These are phyloP conservation scores for Acorus gramineus DNA, from an alignment of 106 monocot genomes.

Conservation along the genomic window DNA sequence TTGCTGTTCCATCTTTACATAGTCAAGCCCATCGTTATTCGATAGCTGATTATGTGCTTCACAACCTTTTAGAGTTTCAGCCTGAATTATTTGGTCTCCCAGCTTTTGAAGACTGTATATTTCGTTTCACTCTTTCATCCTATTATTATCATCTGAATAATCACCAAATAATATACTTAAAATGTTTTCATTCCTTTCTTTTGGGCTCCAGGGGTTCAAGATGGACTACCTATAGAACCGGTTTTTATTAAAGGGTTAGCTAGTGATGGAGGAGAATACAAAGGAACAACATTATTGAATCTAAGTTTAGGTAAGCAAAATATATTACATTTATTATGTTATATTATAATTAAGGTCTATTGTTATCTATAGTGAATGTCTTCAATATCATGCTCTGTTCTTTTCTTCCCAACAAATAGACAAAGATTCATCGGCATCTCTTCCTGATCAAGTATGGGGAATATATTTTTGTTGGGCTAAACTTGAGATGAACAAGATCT, in stretches of 20 bases:
- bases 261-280: conserved; percentile 3
- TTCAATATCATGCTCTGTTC: not conserved
- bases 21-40: conserved; percentile 28
- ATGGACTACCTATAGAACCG: conserved; percentile 50
- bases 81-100: conserved; percentile 65
- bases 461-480: conserved; percentile 60
- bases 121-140: conserved; percentile 4
- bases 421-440: conserved; percentile 14
- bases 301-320: conserved; percentile 21
- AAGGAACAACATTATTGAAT: conserved; percentile 5
- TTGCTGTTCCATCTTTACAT: conserved; percentile 68
- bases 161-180: not conserved
- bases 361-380: too few species aligned
- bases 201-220: conserved; percentile 37
- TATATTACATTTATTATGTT: not conserved
- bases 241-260: conserved; percentile 17
- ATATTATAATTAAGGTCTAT: too few species aligned
- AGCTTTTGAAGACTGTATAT: conserved; percentile 54
- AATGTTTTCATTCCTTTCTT: not conserved
- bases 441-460: conserved; percentile 52
- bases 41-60: conserved; percentile 35
- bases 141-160: not conserved
- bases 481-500: conserved; percentile 21
- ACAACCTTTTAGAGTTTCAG: conserved; percentile 53
- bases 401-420: conserved; percentile 13